Conservation (phyloP, 2,329 filamentous ascomycete genomes). For the Leptosphaerulina australis region DNA sequence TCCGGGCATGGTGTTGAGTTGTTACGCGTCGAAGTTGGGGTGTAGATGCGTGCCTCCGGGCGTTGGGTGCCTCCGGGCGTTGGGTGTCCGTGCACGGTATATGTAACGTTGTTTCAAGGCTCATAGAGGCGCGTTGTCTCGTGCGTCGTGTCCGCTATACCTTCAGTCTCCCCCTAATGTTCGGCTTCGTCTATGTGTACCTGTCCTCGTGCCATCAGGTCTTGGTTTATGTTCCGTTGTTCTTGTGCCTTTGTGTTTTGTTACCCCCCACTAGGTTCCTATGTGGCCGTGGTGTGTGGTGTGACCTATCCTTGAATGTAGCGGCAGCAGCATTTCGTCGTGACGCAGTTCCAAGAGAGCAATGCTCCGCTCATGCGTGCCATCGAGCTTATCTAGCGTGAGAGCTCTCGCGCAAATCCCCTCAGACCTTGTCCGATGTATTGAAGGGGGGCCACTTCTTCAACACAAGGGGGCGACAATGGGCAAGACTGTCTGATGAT, state of each 20-base stretch:
- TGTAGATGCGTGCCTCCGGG: too few relatives aligned
- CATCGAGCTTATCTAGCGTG: constrained; percentile 1
- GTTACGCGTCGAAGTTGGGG: too few relatives aligned
- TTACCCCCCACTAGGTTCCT: constrained; percentile 3
- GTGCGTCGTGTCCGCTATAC: too few relatives aligned
- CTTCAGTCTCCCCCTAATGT: too few relatives aligned
- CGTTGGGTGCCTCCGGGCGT: too few relatives aligned
- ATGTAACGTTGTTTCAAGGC: too few relatives aligned
- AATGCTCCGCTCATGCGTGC: constrained; percentile 3
- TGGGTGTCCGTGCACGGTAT: not conserved
- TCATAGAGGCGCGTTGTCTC: too few relatives aligned
- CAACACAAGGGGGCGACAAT: not conserved
- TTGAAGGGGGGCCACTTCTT: constrained; percentile 3
- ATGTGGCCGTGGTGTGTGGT: constrained; percentile 5
- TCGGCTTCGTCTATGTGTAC: constrained; percentile 18
- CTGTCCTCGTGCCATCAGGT: constrained; percentile 9
- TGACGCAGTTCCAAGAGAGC: constrained; percentile 3
- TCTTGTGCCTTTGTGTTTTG: constrained; percentile 3
- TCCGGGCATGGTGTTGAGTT: too few relatives aligned
- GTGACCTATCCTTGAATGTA: constrained; percentile 3
- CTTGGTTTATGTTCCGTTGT: constrained; percentile 6
- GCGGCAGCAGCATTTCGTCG: constrained; percentile 3
- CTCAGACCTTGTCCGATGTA: too few relatives aligned
- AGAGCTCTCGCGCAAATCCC: too few relatives aligned
- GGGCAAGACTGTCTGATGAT: constrained; percentile 13